phyloP scores from a whole-genome alignment of 2,329 filamentous ascomycete genomes.

The Fusarium nurragi region DNA sequence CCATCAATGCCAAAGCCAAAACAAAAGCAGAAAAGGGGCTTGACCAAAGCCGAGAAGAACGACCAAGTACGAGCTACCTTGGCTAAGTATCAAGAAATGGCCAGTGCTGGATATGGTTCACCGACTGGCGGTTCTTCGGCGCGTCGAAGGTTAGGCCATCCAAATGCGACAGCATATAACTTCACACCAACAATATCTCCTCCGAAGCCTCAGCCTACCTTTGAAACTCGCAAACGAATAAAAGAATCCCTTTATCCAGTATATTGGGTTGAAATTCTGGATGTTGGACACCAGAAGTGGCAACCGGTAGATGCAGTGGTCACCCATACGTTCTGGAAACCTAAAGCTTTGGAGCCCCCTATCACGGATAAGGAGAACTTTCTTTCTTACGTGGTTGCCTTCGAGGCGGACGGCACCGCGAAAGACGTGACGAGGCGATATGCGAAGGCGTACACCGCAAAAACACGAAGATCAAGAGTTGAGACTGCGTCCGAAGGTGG shows the following conservation, averaged over 20 bases:
- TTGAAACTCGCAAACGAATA: conserved; percentile 56
- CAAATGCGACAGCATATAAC: conserved; percentile 63
- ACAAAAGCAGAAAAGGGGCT: conserved; percentile 39
- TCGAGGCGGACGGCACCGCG: conserved; percentile 80
- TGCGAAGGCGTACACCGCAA: conserved; percentile 86
- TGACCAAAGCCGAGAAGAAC: conserved; percentile 46
- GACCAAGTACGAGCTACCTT: conserved; percentile 53
- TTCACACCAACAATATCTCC: conserved; percentile 57
- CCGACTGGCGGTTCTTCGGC: conserved; percentile 51
- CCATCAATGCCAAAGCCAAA: conserved; percentile 58
- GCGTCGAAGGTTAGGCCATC: conserved; percentile 62
- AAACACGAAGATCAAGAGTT: conserved; percentile 83
- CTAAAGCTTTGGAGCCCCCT: conserved; percentile 82
- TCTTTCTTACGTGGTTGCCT: conserved; percentile 85
- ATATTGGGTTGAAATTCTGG: conserved; percentile 95
- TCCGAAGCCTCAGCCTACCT: conserved; percentile 46
- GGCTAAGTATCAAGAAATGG: conserved; percentile 52
- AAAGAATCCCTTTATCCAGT: conserved; percentile 81
- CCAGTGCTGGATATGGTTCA: conserved; percentile 43
- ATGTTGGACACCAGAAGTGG: conserved; percentile 89
- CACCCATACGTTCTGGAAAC: conserved; percentile 78
- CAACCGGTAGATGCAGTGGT: conserved; percentile 86
- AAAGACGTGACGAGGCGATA: conserved; percentile 91
- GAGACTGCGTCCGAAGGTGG: conserved; percentile 66
- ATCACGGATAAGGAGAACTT: conserved; percentile 78